Conservation (phyloP, 2,329 filamentous ascomycete species). For the Monilinia fructigena region DNA sequence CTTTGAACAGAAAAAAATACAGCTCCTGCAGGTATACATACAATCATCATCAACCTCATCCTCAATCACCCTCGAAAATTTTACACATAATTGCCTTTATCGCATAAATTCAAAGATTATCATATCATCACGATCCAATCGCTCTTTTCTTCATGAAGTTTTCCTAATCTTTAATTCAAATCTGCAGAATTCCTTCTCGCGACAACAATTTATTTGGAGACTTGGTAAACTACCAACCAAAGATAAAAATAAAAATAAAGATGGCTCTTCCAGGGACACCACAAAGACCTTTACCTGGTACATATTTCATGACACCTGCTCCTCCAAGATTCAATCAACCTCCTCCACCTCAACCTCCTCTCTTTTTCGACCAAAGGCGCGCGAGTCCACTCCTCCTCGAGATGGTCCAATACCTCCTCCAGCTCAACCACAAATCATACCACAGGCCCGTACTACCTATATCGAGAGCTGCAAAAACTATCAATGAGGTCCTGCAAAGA, state of each 20-base stretch:
- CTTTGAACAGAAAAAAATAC: constrained; percentile 17
- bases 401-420: constrained; percentile 24
- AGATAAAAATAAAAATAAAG: constrained; percentile 11
- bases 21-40: constrained; percentile 17
- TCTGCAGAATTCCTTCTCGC: constrained; percentile 26
- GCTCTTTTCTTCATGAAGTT: constrained; percentile 31
- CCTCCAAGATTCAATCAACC: constrained; percentile 48
- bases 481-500: constrained; percentile 73
- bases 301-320: constrained; percentile 73
- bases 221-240: not conserved
- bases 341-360: constrained; percentile 50
- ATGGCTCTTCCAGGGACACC: constrained; percentile 52
- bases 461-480: constrained; percentile 75
- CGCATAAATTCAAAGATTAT: constrained; percentile 18
- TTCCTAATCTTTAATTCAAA: constrained; percentile 27
- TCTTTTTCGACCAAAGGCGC: constrained; percentile 44
- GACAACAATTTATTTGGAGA: constrained; percentile 18
- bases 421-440: constrained; percentile 25
- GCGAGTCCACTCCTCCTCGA: constrained; percentile 30
- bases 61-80: constrained; percentile 23
- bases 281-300: constrained; percentile 70
- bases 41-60: constrained; percentile 8
- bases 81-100: constrained; percentile 10
- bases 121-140: constrained; percentile 15
- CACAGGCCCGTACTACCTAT: constrained; percentile 61